These are phyloP conservation scores for Physocladia obscura DNA, from an alignment of 192 early-diverging fungal species.

Conservation along the genomic window DNA sequence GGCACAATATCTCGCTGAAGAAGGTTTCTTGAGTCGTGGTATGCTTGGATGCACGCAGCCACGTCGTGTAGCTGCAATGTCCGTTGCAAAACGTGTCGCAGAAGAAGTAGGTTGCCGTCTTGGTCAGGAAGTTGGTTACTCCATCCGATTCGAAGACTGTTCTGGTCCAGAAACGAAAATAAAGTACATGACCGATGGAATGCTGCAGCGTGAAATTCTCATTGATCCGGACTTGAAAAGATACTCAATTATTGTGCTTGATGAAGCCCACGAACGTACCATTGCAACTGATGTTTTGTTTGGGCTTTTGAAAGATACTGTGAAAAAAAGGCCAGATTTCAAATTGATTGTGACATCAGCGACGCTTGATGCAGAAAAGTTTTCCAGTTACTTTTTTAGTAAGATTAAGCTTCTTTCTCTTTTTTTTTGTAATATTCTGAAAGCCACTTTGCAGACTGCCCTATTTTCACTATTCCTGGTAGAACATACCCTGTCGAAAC, in stretches of 20 bases:
- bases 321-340: conserved; percentile 78
- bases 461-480: conserved; percentile 95
- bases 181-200: conserved; percentile 99
- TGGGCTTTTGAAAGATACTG: conserved; percentile 84
- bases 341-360: conserved; percentile 95
- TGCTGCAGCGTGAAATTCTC: conserved; percentile 90
- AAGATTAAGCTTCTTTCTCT: neutral
- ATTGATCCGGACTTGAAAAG: conserved; percentile 76
- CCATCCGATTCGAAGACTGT: conserved; percentile 98
- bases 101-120: conserved; percentile 93
- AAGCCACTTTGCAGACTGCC: conserved; percentile 57
- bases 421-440: neutral
- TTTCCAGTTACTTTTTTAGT: conserved; percentile 80
- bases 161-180: conserved; percentile 84
- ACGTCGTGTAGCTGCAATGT: conserved; percentile 98
- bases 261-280: conserved; percentile 98
- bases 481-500: conserved; percentile 93
- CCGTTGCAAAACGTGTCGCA: conserved; percentile 95
- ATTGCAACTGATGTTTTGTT: conserved; percentile 94
- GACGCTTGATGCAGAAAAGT: conserved; percentile 92
- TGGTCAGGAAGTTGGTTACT: conserved; percentile 95
- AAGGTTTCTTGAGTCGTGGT: conserved; percentile 81
- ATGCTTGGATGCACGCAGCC: conserved; percentile 99
- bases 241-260: conserved; percentile 93
- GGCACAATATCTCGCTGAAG: conserved; percentile 97